Conservation (phyloP, 495 filamentous ascomycete species). For the Podospora fimiseda region DNA sequence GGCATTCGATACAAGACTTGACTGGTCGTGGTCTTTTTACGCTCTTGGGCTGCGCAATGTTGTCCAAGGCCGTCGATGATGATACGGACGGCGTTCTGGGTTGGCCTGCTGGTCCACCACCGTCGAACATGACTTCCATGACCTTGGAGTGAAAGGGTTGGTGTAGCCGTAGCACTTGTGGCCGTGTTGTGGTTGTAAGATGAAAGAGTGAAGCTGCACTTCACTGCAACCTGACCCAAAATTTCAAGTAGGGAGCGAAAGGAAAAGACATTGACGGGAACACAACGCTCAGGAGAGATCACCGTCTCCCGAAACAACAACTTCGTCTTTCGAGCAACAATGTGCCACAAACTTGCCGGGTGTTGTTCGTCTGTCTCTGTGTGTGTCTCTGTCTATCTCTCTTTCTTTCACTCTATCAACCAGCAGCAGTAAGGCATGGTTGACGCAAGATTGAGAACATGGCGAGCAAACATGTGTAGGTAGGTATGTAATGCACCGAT, state of each 20-base stretch:
- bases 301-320: conserved; percentile 6
- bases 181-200: neutral
- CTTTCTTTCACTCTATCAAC: neutral
- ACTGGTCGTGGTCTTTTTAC: conserved; percentile 40
- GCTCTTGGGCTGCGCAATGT: conserved; percentile 11
- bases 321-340: neutral
- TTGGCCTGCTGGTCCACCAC: neutral
- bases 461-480: neutral
- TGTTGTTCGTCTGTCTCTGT: too few species aligned
- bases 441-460: conserved; percentile 7
- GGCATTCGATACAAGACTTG: conserved; percentile 41
- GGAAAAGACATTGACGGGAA: neutral
- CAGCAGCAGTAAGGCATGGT: neutral
- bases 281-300: neutral
- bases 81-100: conserved; percentile 2
- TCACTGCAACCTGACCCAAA: too few species aligned
- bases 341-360: conserved; percentile 1
- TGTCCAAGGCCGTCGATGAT: conserved; percentile 5
- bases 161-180: neutral
- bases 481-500: neutral
- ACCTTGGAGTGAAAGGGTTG: neutral
- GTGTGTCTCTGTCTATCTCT: too few species aligned
- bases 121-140: conserved; percentile 3
- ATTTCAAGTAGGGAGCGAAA: neutral
- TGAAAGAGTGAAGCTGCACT: neutral